A percentile compares a stretch with the other conserved stretches of the same genome.
Conservation (phyloP, 129 eudicot species). For the Apium graveolens region DNA sequence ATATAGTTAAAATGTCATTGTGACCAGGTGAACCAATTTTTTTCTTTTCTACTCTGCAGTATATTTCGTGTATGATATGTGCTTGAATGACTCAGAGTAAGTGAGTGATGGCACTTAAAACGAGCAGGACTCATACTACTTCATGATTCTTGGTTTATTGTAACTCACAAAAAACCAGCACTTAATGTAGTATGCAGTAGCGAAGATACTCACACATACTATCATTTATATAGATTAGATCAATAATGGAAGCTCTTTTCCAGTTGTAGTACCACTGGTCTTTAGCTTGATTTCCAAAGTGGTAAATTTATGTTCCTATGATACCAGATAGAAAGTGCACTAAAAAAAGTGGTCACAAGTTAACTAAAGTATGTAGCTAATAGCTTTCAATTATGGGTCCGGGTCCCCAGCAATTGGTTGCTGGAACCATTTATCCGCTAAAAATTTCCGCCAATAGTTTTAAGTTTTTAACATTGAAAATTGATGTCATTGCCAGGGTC, state of each 20-base stretch:
- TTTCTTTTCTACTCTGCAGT: neutral
- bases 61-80: neutral
- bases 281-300: neutral
- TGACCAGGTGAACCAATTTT: neutral
- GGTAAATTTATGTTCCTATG: slow-evolving; percentile 1
- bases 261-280: neutral
- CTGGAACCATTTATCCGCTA: too few species aligned
- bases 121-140: neutral
- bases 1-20: neutral
- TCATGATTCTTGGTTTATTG: neutral
- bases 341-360: neutral
- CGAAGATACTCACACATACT: neutral
- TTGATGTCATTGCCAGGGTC: too few species aligned
- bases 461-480: too few species aligned
- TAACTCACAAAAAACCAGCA: neutral
- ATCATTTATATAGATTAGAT: neutral
- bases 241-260: neutral
- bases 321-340: neutral
- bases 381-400: neutral
- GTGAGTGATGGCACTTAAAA: neutral
- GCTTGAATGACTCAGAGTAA: neutral
- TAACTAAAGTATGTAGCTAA: neutral
- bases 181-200: neutral
- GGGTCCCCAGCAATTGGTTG: too few species aligned
- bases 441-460: too few species aligned